Conservation (phyloP, 129 eudicot genomes). For the Kitagawia praeruptora region DNA sequence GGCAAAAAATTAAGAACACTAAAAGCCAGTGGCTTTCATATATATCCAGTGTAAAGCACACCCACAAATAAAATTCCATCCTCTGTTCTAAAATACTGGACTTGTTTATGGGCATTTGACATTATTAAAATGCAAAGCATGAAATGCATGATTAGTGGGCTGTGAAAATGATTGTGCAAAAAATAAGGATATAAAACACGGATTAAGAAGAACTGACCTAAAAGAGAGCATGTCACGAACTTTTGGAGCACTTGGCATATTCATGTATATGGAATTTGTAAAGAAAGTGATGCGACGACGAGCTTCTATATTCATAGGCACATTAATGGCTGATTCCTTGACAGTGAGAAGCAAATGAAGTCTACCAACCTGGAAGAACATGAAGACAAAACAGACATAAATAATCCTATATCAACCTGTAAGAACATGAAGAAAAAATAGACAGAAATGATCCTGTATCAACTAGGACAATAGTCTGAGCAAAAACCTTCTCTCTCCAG, state of each 20-base stretch:
- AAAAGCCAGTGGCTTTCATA: neutral
- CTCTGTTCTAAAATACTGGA: neutral
- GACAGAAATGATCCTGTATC: conserved; percentile 1
- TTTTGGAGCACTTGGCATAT: conserved; percentile 89
- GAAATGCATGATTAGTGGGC: neutral
- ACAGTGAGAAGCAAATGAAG: conserved; percentile 83
- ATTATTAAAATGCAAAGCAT: neutral
- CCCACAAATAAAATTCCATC: neutral
- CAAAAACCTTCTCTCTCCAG: conserved; percentile 91
- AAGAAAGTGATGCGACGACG: conserved; percentile 96
- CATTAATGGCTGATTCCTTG: conserved; percentile 95
- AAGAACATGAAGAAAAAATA: conserved; percentile 3
- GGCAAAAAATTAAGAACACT: neutral
- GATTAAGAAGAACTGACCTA: conserved; percentile 46
- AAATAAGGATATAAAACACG: neutral
- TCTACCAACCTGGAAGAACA: conserved; percentile 60
- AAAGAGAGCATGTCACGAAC: conserved; percentile 95
- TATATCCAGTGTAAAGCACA: neutral
- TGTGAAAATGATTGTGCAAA: neutral
- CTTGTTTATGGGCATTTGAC: neutral
- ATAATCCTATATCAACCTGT: conserved; percentile 27
- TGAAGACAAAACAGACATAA: neutral
- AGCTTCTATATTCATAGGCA: conserved; percentile 94
- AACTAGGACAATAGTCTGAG: conserved; percentile 10
- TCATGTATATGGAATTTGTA: conserved; percentile 93